Base-by-base conservation (phyloP, 768 basidiomycete genomes). In the Inosperma sp. region DNA sequence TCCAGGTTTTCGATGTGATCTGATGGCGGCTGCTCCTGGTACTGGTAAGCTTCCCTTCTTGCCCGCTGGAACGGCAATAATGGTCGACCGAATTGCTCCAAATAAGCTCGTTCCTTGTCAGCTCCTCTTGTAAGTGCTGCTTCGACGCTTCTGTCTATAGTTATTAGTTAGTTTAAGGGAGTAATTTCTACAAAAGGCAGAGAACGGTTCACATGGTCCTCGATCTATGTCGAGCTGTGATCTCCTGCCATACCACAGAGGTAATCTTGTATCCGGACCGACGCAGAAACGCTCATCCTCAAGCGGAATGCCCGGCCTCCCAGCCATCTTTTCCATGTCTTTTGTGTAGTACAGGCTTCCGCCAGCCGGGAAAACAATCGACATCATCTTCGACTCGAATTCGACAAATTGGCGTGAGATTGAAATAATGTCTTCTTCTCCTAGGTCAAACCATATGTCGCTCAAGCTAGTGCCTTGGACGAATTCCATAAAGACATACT, bases 171-270 rank as follows among this genome's bases (percentile, higher is more conserved):
- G 67, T 49, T 35, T 35, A 12, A 35, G 34, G 34, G 0, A 51
- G 54, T 36, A 46, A 41, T 60, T 52, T 41, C 56, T 56, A 39
- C 42, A 65, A 68, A 57, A 65, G 56, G 61, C 47, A 65, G 56
- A 64, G 55, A 69, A 59, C 17, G 61, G 57, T 73, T 8, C 72
- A 78, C 79, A 79, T 49, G 79, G 77, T 72, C 77, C 77, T 53
- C 78, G 61, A 51, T 74, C 57, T 42, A 78, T 65, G 51, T 76
- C 69, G 52, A 79, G 76, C 68, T 73, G 61, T 52, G 73, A 65
- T 51, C 78, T 74, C 62, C 73, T 72, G 1, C 77, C 75, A 58
- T 64, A 75, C 77, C 77, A 80, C 62, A 79, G 17, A 58, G 21
- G 57, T 53, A 73, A 39, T 2, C 67, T 71, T 8, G 61, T 56